Evolutionary conservation across 208 protist species (phyloP).

Genomic region (Porcisia hertigi): DNA sequence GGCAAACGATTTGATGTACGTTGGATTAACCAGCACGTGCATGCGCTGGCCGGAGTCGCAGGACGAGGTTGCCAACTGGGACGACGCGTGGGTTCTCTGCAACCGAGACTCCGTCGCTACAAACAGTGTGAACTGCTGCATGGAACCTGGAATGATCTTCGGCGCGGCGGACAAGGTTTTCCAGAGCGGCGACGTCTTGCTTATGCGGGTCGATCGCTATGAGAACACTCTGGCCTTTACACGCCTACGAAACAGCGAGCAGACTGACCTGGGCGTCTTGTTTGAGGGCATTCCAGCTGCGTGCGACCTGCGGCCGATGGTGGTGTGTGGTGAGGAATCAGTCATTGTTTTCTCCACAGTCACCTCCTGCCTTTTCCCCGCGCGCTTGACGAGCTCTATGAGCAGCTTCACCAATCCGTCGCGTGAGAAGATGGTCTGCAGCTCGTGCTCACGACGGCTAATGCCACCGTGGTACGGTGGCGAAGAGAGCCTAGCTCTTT

Average conservation of each 20-base stretch:
- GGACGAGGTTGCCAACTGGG: conserved; percentile 64
- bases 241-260: conserved; percentile 57
- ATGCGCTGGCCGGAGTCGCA: conserved; percentile 41
- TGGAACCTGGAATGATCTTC: conserved; percentile 83
- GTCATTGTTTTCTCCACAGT: conserved; percentile 84
- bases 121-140: conserved; percentile 87
- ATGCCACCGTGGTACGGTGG: conserved; percentile 65
- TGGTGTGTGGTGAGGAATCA: conserved; percentile 65
- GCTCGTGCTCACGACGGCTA: conserved; percentile 29
- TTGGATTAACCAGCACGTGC: conserved; percentile 77
- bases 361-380: conserved; percentile 68
- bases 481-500: conserved; percentile 65
- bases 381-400: conserved; percentile 63
- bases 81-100: conserved; percentile 85
- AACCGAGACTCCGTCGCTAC: conserved; percentile 63
- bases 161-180: conserved; percentile 69
- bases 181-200: conserved; percentile 64
- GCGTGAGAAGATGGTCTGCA: conserved; percentile 25
- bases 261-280: conserved; percentile 77
- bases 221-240: conserved; percentile 76
- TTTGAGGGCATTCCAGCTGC: conserved; percentile 68
- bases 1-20: conserved; percentile 64
- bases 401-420: conserved; percentile 50
- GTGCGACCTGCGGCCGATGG: conserved; percentile 59
- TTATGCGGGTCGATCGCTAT: conserved; percentile 62